These are phyloP conservation scores for Urostyla sp. DNA, from an alignment of 73 alveolate species.

Conservation along the genomic window DNA sequence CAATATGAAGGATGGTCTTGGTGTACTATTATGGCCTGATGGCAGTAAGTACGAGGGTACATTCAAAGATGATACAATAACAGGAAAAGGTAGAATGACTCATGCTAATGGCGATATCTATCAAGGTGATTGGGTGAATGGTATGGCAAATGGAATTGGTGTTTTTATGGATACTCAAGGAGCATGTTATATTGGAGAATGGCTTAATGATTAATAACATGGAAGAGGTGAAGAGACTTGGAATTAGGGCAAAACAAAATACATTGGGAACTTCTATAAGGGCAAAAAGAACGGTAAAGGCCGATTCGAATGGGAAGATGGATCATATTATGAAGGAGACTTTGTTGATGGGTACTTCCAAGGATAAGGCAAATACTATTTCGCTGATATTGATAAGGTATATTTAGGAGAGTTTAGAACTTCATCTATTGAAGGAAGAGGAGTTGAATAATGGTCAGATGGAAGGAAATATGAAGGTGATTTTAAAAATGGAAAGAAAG, in stretches of 20 bases:
- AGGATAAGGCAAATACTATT: conserved; percentile 42
- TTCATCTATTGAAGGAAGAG: conserved; percentile 71
- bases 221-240: conserved; percentile 74
- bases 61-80: conserved; percentile 42
- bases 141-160: conserved; percentile 86
- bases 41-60: conserved; percentile 62
- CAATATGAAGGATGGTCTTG: conserved; percentile 17
- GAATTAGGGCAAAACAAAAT: conserved; percentile 32
- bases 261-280: conserved; percentile 20
- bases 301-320: conserved; percentile 48
- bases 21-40: conserved; percentile 39
- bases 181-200: conserved; percentile 87
- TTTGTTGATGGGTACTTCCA: conserved; percentile 40
- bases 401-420: conserved; percentile 68
- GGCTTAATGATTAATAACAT: conserved; percentile 83
- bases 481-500: conserved; percentile 71
- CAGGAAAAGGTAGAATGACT: conserved; percentile 67
- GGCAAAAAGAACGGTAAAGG: conserved; percentile 54
- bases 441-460: conserved; percentile 62
- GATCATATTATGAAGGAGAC: conserved; percentile 46
- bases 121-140: conserved; percentile 74
- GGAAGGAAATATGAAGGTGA: conserved; percentile 84
- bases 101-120: conserved; percentile 67
- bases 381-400: conserved; percentile 61
- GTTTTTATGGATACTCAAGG: conserved; percentile 73